Evolutionary conservation across 352 stramenopile species (phyloP).

Genomic region (Phytophthora pluvialis): DNA sequence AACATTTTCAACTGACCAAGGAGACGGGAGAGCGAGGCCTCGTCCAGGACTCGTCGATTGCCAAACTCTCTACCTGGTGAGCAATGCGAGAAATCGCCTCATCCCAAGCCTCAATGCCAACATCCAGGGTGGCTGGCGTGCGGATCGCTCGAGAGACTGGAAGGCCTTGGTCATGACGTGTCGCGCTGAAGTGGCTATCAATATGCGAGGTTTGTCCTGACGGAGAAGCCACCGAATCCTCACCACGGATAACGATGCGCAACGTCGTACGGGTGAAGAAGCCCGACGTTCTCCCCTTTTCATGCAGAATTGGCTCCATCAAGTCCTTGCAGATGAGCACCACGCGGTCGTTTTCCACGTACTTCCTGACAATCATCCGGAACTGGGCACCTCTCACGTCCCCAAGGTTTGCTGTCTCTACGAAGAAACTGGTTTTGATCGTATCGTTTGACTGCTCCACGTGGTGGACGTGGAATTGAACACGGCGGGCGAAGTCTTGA

Average conservation of each 20-base stretch:
- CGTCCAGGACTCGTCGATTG: conserved; percentile 25
- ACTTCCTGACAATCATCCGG: conserved; percentile 24
- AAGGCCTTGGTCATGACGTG: conserved; percentile 6
- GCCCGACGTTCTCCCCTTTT: not conserved
- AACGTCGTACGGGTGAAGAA: conserved; percentile 22
- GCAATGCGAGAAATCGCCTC: conserved; percentile 24
- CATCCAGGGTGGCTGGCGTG: conserved; percentile 7
- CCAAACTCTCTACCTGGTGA: conserved; percentile 34
- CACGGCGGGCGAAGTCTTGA: not conserved
- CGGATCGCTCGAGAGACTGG: not conserved
- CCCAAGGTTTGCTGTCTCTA: not conserved
- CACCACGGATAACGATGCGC: conserved; percentile 13
- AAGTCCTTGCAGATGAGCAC: conserved; percentile 32
- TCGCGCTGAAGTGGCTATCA: conserved; percentile 32
- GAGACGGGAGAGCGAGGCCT: not conserved
- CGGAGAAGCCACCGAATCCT: not conserved
- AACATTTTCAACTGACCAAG: not conserved
- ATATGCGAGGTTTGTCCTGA: conserved; percentile 2
- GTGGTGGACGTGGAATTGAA: conserved; percentile 9
- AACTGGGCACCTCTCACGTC: conserved; percentile 7
- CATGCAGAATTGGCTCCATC: conserved; percentile 16
- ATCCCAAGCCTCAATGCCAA: conserved; percentile 24
- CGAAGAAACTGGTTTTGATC: conserved; percentile 13
- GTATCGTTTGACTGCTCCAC: conserved; percentile 17
- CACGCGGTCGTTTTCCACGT: conserved; percentile 27